Percentiles rank a stretch among this genome's conserved stretches.
phyloP scores from a whole-genome alignment of 2,329 filamentous ascomycete species.

The Fonsecaea pedrosoi region DNA sequence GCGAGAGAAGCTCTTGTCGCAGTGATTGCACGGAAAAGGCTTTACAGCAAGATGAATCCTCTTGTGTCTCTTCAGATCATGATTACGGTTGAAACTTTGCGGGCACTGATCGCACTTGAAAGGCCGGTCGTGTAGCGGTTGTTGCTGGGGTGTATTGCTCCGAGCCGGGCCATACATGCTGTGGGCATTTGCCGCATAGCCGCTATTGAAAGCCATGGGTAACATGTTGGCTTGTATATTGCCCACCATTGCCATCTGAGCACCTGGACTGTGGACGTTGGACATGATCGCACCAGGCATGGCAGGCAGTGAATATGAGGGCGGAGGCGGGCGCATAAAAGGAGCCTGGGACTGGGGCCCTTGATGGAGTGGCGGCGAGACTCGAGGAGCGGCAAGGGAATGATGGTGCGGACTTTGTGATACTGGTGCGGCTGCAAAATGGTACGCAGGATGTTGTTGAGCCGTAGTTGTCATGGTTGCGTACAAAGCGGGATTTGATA shows the following conservation, averaged over 20 bases:
- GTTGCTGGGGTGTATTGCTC: constrained; percentile 61
- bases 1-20: constrained; percentile 94
- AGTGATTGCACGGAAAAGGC: constrained; percentile 88
- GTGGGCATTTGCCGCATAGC: constrained; percentile 62
- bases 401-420: constrained; percentile 54
- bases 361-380: constrained; percentile 63
- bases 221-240: constrained; percentile 64
- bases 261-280: constrained; percentile 76
- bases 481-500: constrained; percentile 67
- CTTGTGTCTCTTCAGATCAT: constrained; percentile 95
- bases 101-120: constrained; percentile 94
- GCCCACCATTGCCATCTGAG: constrained; percentile 74
- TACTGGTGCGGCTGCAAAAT: constrained; percentile 59
- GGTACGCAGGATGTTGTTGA: constrained; percentile 57
- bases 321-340: constrained; percentile 53
- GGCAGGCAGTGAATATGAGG: constrained; percentile 65
- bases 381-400: constrained; percentile 50
- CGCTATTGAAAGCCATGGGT: constrained; percentile 63
- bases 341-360: constrained; percentile 39
- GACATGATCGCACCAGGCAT: constrained; percentile 74
- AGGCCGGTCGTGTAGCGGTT: constrained; percentile 75
- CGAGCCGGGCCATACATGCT: constrained; percentile 65
- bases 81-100: constrained; percentile 94
- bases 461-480: constrained; percentile 44
- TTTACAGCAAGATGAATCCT: constrained; percentile 94